Conservation (phyloP, 495 filamentous ascomycete species). For the Aspergillus haitiensis region DNA sequence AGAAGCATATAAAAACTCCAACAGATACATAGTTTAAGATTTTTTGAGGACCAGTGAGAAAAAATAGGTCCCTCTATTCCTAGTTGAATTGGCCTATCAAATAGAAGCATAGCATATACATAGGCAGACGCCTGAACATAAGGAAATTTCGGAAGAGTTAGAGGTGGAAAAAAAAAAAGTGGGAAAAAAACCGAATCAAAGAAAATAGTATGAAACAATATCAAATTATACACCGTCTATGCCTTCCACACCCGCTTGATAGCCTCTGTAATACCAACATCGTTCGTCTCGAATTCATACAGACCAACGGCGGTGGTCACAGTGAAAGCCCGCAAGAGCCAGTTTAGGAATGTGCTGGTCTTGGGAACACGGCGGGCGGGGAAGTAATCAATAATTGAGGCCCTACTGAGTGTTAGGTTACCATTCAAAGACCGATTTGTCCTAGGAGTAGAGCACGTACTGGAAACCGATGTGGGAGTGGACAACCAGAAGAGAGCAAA, state of each 20-base stretch:
- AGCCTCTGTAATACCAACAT: slow-evolving; percentile 89
- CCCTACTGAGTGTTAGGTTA: slow-evolving; percentile 38
- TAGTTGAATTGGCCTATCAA: slow-evolving; percentile 30
- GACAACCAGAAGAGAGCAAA: slow-evolving; percentile 79
- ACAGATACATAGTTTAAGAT: slow-evolving; percentile 24
- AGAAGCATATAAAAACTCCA: slow-evolving; percentile 1
- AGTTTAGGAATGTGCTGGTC: slow-evolving; percentile 61
- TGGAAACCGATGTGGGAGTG: slow-evolving; percentile 96
- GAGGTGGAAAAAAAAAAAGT: slow-evolving; percentile 15
- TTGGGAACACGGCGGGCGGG: slow-evolving; percentile 69
- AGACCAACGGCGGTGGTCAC: slow-evolving; percentile 80
- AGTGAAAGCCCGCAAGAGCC: slow-evolving; percentile 77
- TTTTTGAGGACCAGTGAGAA: slow-evolving; percentile 24
- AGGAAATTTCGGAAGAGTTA: slow-evolving; percentile 18
- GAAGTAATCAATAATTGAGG: slow-evolving; percentile 87
- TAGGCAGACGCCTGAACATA: slow-evolving; percentile 41
- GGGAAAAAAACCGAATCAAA: slow-evolving; percentile 32
- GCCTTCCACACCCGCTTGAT: slow-evolving; percentile 85
- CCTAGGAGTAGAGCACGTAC: slow-evolving; percentile 37
- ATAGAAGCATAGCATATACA: slow-evolving; percentile 42
- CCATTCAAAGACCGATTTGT: background rate
- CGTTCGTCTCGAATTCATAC: slow-evolving; percentile 99
- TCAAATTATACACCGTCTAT: slow-evolving; percentile 31
- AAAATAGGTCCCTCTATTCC: slow-evolving; percentile 25
- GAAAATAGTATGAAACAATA: background rate